Base-by-base conservation (phyloP, 2,329 filamentous ascomycete genomes). In the Malbranchea cinnamomea region DNA sequence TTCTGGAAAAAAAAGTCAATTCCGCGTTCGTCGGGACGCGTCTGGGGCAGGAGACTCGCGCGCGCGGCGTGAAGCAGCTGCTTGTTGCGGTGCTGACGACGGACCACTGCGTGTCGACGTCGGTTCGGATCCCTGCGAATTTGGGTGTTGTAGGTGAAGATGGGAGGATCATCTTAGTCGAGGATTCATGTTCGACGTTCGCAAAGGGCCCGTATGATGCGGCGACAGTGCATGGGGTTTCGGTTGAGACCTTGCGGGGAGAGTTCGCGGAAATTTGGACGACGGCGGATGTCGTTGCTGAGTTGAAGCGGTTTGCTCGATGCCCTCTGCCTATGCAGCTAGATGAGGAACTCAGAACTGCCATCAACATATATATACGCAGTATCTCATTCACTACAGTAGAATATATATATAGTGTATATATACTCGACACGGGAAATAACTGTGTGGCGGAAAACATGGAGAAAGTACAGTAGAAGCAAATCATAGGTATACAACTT, bases 51-150 rank as follows among this genome's bases (percentile, higher is more conserved):
- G 41, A 51, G 17, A 37, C 66, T 13, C 45, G 50, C 4, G 35
- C 37, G 2, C 45, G 46, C 9, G 44, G 39, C 0, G 45, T 61
- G 10, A 34, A 50, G 6, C 57, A 60, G 34, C 44, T 63, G 1
- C 34, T 63, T 11, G 40, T 64, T 16, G 46, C 45, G 2, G 62
- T 61, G 0, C 35, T 65, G 33, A 62, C 57, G 3, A 63, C 61
- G 20, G 62, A 65, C 41, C 62, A 65, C 36, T 66, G 62, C 31
- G 59, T 66, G 9, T 62, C 55, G 33, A 65, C 62, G 3, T 59
- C 57, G 2, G 52, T 55, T 14, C 53, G 62, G 5, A 62, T 64
- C 59, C 61, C 61, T 1, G 54, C 47, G 11, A 65, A 66, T 36
- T 31, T 65, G 23, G 49, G 52, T 4, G 55, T 65, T 10, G 52